These are phyloP conservation scores for Tetrahymena malaccensis DNA, from an alignment of 73 alveolate genomes.

Conservation along the genomic window DNA sequence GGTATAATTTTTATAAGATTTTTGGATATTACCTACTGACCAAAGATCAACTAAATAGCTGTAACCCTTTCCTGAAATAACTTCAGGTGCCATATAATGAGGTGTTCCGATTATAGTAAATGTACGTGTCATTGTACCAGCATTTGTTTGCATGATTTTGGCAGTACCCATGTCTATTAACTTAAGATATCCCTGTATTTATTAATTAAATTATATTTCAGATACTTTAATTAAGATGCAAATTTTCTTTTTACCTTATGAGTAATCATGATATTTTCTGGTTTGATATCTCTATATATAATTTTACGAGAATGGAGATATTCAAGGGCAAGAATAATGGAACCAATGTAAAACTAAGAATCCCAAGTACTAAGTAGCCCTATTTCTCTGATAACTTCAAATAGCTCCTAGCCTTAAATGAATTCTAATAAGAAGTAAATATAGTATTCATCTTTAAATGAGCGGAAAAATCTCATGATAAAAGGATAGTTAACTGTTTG, in stretches of 20 bases:
- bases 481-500: conserved; percentile 50
- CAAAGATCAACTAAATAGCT: conserved; percentile 39
- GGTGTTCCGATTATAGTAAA: conserved; percentile 47
- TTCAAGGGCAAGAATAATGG: conserved; percentile 59
- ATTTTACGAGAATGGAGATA: conserved; percentile 61
- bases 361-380: conserved; percentile 42
- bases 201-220: too few species aligned
- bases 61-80: conserved; percentile 40
- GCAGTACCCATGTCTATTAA: conserved; percentile 51
- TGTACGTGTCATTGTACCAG: background rate
- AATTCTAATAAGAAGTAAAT: conserved; percentile 50
- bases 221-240: background rate
- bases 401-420: conserved; percentile 56
- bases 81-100: conserved; percentile 55
- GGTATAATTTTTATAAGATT: background rate
- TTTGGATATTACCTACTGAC: conserved; percentile 15
- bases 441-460: conserved; percentile 48
- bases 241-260: conserved; percentile 20
- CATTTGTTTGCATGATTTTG: conserved; percentile 2
- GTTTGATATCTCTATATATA: conserved; percentile 64
- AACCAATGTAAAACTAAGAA: conserved; percentile 48
- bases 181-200: conserved; percentile 29
- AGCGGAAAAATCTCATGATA: conserved; percentile 52
- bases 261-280: conserved; percentile 58
- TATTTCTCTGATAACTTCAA: conserved; percentile 60